Conservation (phyloP, 257 asterid species). For the Verbena officinalis region DNA sequence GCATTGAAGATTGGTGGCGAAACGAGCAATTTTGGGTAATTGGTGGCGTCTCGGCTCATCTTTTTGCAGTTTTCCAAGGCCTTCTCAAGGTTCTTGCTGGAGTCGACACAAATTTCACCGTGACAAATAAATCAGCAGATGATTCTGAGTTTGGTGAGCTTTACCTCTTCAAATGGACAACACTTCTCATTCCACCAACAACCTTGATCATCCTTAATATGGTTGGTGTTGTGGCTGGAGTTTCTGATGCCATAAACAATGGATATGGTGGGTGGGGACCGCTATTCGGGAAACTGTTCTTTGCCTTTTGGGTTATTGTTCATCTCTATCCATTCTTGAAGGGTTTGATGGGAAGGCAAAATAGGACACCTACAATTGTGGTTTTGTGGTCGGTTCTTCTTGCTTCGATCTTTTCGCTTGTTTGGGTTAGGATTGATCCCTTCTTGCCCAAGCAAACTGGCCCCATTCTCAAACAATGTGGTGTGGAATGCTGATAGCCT, state of each 20-base stretch:
- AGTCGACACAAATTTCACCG: constrained; percentile 83
- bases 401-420: constrained; percentile 83
- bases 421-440: constrained; percentile 89
- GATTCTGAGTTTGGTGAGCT: constrained; percentile 83
- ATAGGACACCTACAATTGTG: constrained; percentile 84
- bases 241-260: constrained; percentile 79
- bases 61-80: constrained; percentile 88
- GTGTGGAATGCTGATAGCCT: constrained; percentile 63
- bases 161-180: constrained; percentile 90
- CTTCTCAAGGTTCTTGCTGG: constrained; percentile 86
- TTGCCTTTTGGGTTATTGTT: constrained; percentile 90
- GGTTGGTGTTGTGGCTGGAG: constrained; percentile 87
- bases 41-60: constrained; percentile 83
- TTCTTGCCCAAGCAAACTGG: constrained; percentile 90
- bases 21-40: constrained; percentile 93
- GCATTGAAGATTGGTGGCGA: constrained; percentile 94
- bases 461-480: constrained; percentile 80
- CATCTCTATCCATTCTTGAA: constrained; percentile 89
- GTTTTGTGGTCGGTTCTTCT: constrained; percentile 84
- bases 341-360: constrained; percentile 86
- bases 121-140: constrained; percentile 73
- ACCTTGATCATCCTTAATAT: constrained; percentile 73
- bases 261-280: constrained; percentile 86
- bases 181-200: constrained; percentile 85
- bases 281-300: constrained; percentile 77